These are phyloP conservation scores for Blastobotrys illinoisensis DNA, from an alignment of 1,139 yeast species.

Conservation along the genomic window DNA sequence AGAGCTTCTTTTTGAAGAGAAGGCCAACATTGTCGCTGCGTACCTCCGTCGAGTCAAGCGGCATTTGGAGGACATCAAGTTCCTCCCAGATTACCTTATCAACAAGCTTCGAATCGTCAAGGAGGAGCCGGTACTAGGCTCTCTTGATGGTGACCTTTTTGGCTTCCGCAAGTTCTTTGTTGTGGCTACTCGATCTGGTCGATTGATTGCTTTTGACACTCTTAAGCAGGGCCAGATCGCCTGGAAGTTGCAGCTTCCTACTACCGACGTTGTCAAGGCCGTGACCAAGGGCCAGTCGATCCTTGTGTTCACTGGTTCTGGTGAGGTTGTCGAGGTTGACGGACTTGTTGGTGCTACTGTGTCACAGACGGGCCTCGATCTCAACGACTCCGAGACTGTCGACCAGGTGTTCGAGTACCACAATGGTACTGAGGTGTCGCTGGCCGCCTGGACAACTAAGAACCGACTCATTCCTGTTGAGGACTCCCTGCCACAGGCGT, in stretches of 20 bases:
- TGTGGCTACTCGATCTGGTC: conserved; percentile 41
- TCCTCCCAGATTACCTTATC: conserved; percentile 11
- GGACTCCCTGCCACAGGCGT: conserved; percentile 10
- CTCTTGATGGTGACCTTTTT: conserved; percentile 34
- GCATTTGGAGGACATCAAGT: conserved; percentile 31
- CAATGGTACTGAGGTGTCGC: conserved; percentile 1
- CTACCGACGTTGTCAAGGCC: conserved; percentile 20
- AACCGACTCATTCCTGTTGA: conserved; percentile 3
- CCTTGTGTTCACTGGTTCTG: conserved; percentile 21
- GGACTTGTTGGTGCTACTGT: conserved; percentile 20
- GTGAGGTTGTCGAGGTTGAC: conserved; percentile 19
- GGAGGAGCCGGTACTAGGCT: conserved; percentile 7
- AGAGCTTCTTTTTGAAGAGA: conserved; percentile 40
- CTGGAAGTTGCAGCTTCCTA: conserved; percentile 38
- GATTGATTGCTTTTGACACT: conserved; percentile 43
- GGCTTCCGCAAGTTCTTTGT: conserved; percentile 48
- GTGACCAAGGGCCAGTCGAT: conserved; percentile 19
- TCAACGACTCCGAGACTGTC: background rate
- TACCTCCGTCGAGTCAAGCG: conserved; percentile 40
- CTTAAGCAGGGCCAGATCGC: conserved; percentile 32
- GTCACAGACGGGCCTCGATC: conserved; percentile 13
- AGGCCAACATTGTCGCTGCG: conserved; percentile 37
- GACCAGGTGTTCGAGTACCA: background rate
- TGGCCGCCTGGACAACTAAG: background rate
- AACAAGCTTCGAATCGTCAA: conserved; percentile 5